Conservation (phyloP, 805 yeast species). For the Priceomyces carsonii region DNA sequence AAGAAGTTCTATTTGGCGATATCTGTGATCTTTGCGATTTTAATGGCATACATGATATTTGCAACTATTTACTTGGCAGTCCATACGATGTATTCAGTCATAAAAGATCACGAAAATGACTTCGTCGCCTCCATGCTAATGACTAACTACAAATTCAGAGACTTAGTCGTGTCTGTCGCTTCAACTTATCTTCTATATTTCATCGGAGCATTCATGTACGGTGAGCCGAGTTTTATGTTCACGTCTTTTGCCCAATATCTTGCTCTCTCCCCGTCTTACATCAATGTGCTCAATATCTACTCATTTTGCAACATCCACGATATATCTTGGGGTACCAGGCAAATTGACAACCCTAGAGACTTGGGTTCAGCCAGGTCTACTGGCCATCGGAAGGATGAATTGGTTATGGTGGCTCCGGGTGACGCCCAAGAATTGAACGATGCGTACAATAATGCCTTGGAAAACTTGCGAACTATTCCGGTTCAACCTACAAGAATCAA, state of each 20-base stretch:
- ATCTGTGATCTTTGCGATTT: slow-evolving; percentile 76
- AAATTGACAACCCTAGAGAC: slow-evolving; percentile 64
- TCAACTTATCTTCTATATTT: slow-evolving; percentile 84
- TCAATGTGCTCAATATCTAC: slow-evolving; percentile 88
- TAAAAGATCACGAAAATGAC: slow-evolving; percentile 41
- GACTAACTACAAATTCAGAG: slow-evolving; percentile 74
- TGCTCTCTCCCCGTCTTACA: slow-evolving; percentile 82
- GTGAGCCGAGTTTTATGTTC: slow-evolving; percentile 92
- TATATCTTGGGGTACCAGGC: slow-evolving; percentile 97
- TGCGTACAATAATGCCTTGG: slow-evolving; percentile 65
- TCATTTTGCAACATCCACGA: slow-evolving; percentile 97
- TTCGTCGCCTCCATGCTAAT: slow-evolving; percentile 52
- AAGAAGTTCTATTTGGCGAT: slow-evolving; percentile 72
- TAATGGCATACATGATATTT: slow-evolving; percentile 87
- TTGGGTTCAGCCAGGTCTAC: slow-evolving; percentile 80
- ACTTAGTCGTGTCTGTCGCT: slow-evolving; percentile 78
- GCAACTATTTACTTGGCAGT: slow-evolving; percentile 83
- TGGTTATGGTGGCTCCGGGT: slow-evolving; percentile 59
- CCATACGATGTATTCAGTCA: slow-evolving; percentile 60
- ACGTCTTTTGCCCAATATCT: slow-evolving; percentile 86
- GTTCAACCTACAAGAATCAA: slow-evolving; percentile 18
- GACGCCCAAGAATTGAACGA: slow-evolving; percentile 75
- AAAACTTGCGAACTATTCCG: slow-evolving; percentile 48
- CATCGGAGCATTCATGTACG: slow-evolving; percentile 72
- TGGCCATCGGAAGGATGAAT: slow-evolving; percentile 34